These are phyloP conservation scores for Pseudopediastrum boryanum DNA, from an alignment of 139 green algal species.

Conservation along the genomic window DNA sequence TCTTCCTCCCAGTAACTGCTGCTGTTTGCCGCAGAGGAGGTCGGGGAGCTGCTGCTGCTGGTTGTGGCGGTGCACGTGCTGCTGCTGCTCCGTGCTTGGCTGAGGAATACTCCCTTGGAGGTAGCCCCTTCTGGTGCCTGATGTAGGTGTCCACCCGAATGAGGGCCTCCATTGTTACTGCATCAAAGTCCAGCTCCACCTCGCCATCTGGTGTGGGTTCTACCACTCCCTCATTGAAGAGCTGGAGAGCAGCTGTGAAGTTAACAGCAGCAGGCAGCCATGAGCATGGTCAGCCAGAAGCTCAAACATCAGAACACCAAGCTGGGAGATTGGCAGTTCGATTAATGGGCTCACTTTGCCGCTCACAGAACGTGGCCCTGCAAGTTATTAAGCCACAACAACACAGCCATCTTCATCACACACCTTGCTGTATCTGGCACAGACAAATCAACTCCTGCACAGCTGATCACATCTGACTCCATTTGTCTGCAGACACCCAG, in stretches of 20 bases:
- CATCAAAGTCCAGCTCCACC: conserved; percentile 36
- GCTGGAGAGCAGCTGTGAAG: conserved; percentile 18
- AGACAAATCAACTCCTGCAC: too few relatives aligned
- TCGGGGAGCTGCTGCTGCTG: not conserved
- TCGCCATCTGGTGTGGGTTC: conserved; percentile 20
- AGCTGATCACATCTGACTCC: too few relatives aligned
- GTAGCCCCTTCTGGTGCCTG: conserved; percentile 20
- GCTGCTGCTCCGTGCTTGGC: not conserved
- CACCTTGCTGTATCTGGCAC: too few relatives aligned
- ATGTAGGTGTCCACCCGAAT: conserved; percentile 34
- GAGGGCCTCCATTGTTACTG: not conserved
- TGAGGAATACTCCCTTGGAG: conserved; percentile 13
- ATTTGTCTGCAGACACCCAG: too few relatives aligned
- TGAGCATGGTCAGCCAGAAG: too few relatives aligned
- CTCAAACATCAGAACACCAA: not conserved
- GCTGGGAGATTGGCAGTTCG: not conserved
- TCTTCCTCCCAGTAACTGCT: not conserved
- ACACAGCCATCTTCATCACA: too few relatives aligned
- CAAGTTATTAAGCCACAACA: too few relatives aligned
- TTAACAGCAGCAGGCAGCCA: not conserved
- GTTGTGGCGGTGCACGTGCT: not conserved
- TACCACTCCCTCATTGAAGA: conserved; percentile 34
- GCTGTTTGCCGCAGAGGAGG: not conserved
- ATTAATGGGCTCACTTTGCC: not conserved
- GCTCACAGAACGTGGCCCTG: too few relatives aligned